Evolutionary conservation across 1,139 yeast genomes (phyloP).

Genomic region (Chernovozyma aurita): DNA sequence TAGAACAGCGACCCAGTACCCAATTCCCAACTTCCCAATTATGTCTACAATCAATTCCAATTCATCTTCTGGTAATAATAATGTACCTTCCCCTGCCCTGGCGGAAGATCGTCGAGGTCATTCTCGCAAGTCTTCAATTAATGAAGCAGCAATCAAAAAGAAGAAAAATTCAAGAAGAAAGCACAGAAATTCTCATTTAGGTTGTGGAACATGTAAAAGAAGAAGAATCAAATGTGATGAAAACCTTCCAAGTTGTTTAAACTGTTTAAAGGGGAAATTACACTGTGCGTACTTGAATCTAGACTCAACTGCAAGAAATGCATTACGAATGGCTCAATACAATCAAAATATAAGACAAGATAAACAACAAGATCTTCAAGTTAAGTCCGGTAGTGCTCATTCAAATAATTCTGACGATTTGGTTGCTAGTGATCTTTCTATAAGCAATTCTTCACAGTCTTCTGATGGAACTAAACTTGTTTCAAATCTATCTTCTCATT

Average conservation of each 20-base stretch:
- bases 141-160: constrained; percentile 12
- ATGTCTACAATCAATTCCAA: too few relatives aligned
- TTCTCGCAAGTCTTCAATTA: constrained; percentile 3
- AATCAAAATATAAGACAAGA: constrained; percentile 40
- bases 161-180: constrained; percentile 52
- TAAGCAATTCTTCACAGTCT: neutral
- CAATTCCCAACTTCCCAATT: too few relatives aligned
- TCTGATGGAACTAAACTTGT: neutral
- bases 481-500: neutral
- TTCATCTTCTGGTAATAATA: neutral
- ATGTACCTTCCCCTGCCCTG: neutral
- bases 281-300: too few relatives aligned
- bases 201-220: constrained; percentile 65
- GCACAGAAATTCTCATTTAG: constrained; percentile 59
- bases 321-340: constrained; percentile 48
- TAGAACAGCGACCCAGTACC: too few relatives aligned
- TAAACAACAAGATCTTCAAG: constrained; percentile 13
- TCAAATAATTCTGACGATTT: neutral
- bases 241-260: constrained; percentile 72
- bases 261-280: too few relatives aligned
- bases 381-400: neutral
- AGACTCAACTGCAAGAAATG: too few relatives aligned
- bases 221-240: too few relatives aligned
- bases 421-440: neutral
- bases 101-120: neutral